Evolutionary conservation across 345 rosid genomes (phyloP).

Genomic region (Erucastrum elatum): DNA sequence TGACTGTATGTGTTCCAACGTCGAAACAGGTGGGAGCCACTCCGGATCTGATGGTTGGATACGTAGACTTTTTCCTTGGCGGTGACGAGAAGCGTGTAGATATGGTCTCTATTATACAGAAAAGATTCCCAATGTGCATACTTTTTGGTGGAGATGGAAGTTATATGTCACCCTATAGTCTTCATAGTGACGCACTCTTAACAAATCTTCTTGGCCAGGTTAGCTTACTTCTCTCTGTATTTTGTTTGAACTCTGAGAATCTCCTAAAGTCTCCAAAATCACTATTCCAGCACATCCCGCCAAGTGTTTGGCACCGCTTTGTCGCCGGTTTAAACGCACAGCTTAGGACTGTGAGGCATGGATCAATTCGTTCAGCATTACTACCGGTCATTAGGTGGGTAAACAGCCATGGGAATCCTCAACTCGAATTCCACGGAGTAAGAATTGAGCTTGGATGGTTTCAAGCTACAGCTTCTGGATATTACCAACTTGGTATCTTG

Average conservation of each 20-base stretch:
- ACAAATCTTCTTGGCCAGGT: slow-evolving; percentile 98
- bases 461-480: slow-evolving; percentile 97
- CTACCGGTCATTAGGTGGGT: slow-evolving; percentile 84
- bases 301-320: slow-evolving; percentile 87
- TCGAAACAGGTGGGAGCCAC: slow-evolving; percentile 87
- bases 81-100: slow-evolving; percentile 98
- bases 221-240: slow-evolving; percentile 24
- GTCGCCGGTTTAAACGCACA: neutral
- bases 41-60: slow-evolving; percentile 92
- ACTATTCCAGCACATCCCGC: slow-evolving; percentile 73
- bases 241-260: neutral
- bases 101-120: slow-evolving; percentile 82
- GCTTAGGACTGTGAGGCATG: slow-evolving; percentile 66
- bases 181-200: slow-evolving; percentile 73
- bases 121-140: slow-evolving; percentile 94
- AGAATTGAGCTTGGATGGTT: slow-evolving; percentile 90
- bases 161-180: slow-evolving; percentile 94
- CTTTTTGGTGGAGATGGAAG: slow-evolving; percentile 97
- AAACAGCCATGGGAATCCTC: slow-evolving; percentile 85
- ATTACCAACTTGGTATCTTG: slow-evolving; percentile 92
- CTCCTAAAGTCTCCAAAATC: slow-evolving; percentile 20
- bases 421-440: slow-evolving; percentile 50
- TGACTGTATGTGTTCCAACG: slow-evolving; percentile 15
- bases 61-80: slow-evolving; percentile 92
- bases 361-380: slow-evolving; percentile 41